Evolutionary conservation across 441 rosid genomes (phyloP), one percentile per base, ranked within the genome.

Genomic region (Adansonia rubrostipa): DNA sequence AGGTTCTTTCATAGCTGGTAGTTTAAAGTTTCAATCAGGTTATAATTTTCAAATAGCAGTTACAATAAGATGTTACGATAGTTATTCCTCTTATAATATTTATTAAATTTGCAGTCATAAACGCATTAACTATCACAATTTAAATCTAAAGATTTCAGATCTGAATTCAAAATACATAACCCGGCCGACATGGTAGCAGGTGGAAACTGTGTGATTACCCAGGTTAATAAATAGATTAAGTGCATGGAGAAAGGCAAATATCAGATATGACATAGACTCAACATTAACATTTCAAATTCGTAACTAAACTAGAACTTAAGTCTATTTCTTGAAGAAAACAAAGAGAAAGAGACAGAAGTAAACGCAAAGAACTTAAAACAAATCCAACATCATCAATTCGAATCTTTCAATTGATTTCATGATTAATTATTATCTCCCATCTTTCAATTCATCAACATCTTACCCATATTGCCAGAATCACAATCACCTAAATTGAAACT

Each of bases 321-420:
- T 14, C 40, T 22, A 56, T 47, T 47, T 10, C 78, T 62, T 28
- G 67, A 28, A 62, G 44, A 62, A 28, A 15, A 40, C 51, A 62
- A 53, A 70, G 44, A 58, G 63, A 61, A 62, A 54, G 71, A 80
- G 56, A 24, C 28, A 77, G 54, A 76, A 44, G 22, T 63, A 45
- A 48, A 60, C 62, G 17, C 65, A 44, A 69, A 7, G 9, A 6
- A 13, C 75, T 56, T 33, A 24, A 75, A 57, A 24, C 28, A 65
- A 51, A 79, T 58, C 28, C 66, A 61, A n/a, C 20, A 50, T 63
- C n/a, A 63, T 56, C 76, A 75, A 70, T 56, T 45, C 22, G 61
- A 53, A 65, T 24, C 65, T 80, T 71, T 54, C 60, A 50, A 13
- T 50, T 40, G 13, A 8, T 74, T 79, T 79, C 22, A 58, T 17